These are phyloP conservation scores for Nidula microcarpa DNA, from an alignment of 768 basidiomycete genomes.

Conservation along the genomic window DNA sequence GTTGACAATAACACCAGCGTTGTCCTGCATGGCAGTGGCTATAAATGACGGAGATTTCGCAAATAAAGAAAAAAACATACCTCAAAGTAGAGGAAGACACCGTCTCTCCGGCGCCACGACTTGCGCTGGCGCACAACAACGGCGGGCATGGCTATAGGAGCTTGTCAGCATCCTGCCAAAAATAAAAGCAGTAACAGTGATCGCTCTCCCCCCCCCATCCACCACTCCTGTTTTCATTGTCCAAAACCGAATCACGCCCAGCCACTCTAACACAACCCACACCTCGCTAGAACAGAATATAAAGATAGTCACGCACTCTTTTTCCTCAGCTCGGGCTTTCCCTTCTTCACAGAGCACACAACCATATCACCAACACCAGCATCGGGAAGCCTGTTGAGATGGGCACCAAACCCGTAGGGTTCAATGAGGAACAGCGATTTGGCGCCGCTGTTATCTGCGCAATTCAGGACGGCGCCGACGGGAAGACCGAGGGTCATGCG, in stretches of 20 bases:
- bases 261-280: not conserved
- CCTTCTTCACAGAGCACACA: conserved; percentile 98
- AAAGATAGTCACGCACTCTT: conserved; percentile 70
- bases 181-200: not conserved
- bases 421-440: conserved; percentile 95
- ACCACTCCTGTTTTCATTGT: not conserved
- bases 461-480: conserved; percentile 92
- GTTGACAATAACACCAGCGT: conserved; percentile 97
- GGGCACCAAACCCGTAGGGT: conserved; percentile 93
- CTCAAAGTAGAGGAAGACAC: conserved; percentile 99
- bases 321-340: conserved; percentile 99
- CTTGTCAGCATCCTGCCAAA: conserved; percentile 7
- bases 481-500: conserved; percentile 93
- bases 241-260: not conserved
- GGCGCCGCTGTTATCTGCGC: conserved; percentile 99
- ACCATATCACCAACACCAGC: conserved; percentile 95
- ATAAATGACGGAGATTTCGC: not conserved
- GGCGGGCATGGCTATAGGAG: conserved; percentile 82
- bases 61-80: conserved; percentile 28
- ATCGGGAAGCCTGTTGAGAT: conserved; percentile 95
- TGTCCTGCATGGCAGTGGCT: conserved; percentile 51
- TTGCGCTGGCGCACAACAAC: conserved; percentile 98
- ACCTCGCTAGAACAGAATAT: not conserved
- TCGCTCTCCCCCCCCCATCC: not conserved
- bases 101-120: conserved; percentile 96